Conservation (phyloP, 331 rosid species). For the Malus hybrid region DNA sequence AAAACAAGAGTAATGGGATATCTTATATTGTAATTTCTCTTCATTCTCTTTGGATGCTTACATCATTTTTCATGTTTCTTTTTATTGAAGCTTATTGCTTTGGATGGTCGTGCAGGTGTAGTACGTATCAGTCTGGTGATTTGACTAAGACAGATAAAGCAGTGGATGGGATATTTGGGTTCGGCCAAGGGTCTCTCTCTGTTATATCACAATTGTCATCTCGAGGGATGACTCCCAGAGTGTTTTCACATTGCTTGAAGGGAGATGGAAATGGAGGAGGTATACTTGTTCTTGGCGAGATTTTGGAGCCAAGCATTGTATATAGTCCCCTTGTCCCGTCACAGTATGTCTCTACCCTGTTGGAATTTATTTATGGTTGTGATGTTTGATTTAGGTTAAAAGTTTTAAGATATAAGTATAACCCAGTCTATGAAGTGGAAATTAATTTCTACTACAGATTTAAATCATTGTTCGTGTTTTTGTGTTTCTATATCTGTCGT, state of each 20-base stretch:
- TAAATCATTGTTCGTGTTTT: neutral
- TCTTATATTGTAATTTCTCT: neutral
- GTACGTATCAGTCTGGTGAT: constrained; percentile 83
- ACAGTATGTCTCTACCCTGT: constrained; percentile 57
- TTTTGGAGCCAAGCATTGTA: constrained; percentile 90
- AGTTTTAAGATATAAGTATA: neutral
- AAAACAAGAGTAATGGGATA: neutral
- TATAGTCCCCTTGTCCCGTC: constrained; percentile 93
- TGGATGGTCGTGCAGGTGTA: constrained; percentile 56
- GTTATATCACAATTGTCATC: constrained; percentile 86
- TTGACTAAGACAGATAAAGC: constrained; percentile 83
- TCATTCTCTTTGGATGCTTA: constrained; percentile 1
- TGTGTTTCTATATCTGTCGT: neutral
- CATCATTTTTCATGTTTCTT: neutral
- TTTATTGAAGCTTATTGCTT: constrained; percentile 22
- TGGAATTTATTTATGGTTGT: neutral
- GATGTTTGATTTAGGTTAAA: constrained; percentile 6
- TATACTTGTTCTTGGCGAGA: constrained; percentile 89
- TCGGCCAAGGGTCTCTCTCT: constrained; percentile 84
- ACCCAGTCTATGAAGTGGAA: neutral
- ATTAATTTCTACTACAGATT: neutral
- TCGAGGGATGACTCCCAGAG: constrained; percentile 69
- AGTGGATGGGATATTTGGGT: constrained; percentile 91
- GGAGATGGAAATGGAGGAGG: constrained; percentile 95
- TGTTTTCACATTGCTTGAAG: constrained; percentile 87